Evolutionary conservation across 2,329 filamentous ascomycete species (phyloP).

Genomic region (Colletotrichum truncatum): DNA sequence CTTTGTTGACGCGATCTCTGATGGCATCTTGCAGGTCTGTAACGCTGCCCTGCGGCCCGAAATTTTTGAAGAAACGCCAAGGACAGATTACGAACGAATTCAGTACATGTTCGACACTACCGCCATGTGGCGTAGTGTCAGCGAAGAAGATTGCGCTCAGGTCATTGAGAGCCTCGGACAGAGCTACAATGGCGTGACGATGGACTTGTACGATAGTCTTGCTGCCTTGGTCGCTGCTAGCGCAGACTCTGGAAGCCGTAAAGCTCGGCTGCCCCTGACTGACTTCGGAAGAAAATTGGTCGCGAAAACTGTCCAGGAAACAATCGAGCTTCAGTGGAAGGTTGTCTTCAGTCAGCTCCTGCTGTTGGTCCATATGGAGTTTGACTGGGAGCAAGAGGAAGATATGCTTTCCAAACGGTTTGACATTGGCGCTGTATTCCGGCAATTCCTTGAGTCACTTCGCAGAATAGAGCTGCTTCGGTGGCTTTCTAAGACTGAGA

Average conservation of each 20-base stretch:
- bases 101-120: constrained; percentile 81
- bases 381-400: constrained; percentile 79
- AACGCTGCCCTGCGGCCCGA: constrained; percentile 75
- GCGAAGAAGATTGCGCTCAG: constrained; percentile 80
- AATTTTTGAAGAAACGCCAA: constrained; percentile 77
- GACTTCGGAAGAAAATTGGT: constrained; percentile 80
- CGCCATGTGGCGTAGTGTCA: constrained; percentile 80
- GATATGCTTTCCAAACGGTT: constrained; percentile 68
- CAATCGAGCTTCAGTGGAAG: constrained; percentile 75
- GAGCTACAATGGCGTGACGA: constrained; percentile 67
- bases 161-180: constrained; percentile 76
- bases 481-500: constrained; percentile 71
- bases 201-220: constrained; percentile 63
- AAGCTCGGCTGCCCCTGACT: constrained; percentile 66
- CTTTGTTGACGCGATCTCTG: constrained; percentile 76
- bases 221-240: constrained; percentile 52
- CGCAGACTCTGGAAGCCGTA: constrained; percentile 55
- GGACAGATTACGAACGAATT: constrained; percentile 78
- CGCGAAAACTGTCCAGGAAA: constrained; percentile 82
- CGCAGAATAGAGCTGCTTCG: constrained; percentile 77
- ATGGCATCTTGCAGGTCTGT: constrained; percentile 74
- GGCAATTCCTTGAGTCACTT: constrained; percentile 75
- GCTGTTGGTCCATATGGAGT: constrained; percentile 86
- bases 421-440: constrained; percentile 75
- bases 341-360: constrained; percentile 85